Evolutionary conservation across 192 early-diverging fungal genomes (phyloP).

Genomic region (Jimgerdemannia lactiflua): DNA sequence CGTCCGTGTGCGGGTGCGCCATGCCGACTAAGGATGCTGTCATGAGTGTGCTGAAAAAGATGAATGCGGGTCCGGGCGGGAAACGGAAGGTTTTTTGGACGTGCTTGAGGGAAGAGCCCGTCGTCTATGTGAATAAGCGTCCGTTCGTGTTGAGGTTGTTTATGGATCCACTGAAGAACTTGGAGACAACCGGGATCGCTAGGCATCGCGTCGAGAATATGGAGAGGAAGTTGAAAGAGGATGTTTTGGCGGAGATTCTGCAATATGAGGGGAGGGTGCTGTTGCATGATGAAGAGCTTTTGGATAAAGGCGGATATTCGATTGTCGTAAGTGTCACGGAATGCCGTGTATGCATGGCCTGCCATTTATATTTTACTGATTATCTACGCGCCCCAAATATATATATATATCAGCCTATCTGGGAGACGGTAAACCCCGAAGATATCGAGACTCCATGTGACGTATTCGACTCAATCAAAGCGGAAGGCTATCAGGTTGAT

Average conservation of each 20-base stretch:
- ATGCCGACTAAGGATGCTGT: slow-evolving; percentile 65
- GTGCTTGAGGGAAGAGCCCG: slow-evolving; percentile 61
- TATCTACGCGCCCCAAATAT: neutral
- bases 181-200: slow-evolving; percentile 63
- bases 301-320: slow-evolving; percentile 36
- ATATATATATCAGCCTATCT: slow-evolving; percentile 22
- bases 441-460: slow-evolving; percentile 57
- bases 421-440: slow-evolving; percentile 52
- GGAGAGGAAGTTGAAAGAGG: slow-evolving; percentile 59
- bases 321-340: slow-evolving; percentile 37
- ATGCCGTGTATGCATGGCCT: too few relatives aligned
- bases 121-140: slow-evolving; percentile 55
- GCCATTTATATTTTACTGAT: too few relatives aligned
- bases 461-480: slow-evolving; percentile 50
- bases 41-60: slow-evolving; percentile 34
- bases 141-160: slow-evolving; percentile 62
- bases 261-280: slow-evolving; percentile 49
- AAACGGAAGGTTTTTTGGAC: slow-evolving; percentile 54
- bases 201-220: slow-evolving; percentile 60
- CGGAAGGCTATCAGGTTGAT: slow-evolving; percentile 51
- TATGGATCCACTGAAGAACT: slow-evolving; percentile 59
- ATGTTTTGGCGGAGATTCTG: slow-evolving; percentile 45
- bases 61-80: slow-evolving; percentile 46
- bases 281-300: slow-evolving; percentile 54
- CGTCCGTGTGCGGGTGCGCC: slow-evolving; percentile 54